These are phyloP conservation scores for Pseudocercospora macadamiae DNA, from an alignment of 2,329 filamentous ascomycete genomes.

Conservation along the genomic window DNA sequence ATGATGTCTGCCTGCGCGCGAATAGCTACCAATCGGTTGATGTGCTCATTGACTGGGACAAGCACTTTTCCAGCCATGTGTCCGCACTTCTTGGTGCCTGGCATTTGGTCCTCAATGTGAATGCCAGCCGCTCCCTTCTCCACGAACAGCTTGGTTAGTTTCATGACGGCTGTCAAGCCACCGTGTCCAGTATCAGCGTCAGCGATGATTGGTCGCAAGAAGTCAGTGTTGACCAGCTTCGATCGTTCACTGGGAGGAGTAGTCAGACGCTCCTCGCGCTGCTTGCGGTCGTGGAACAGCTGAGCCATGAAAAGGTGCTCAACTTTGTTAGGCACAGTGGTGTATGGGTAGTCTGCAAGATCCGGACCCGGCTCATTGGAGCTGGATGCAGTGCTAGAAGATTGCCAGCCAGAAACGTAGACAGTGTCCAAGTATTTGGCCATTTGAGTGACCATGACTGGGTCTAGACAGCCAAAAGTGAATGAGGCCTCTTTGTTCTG, in stretches of 20 bases:
- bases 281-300: conserved; percentile 99
- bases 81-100: conserved; percentile 98
- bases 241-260: conserved; percentile 72
- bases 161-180: conserved; percentile 98
- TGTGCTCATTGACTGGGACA: conserved; percentile 95
- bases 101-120: conserved; percentile 97
- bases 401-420: conserved; percentile 99
- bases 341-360: conserved; percentile 92
- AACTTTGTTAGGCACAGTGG: conserved; percentile 98
- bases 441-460: conserved; percentile 99
- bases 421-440: conserved; percentile 98
- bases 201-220: conserved; percentile 91
- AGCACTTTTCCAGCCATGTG: conserved; percentile 99
- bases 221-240: conserved; percentile 81
- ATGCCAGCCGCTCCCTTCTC: conserved; percentile 97
- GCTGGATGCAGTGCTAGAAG: conserved; percentile 90
- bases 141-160: conserved; percentile 95
- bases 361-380: conserved; percentile 96
- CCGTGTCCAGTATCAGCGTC: conserved; percentile 98
- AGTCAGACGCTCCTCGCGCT: conserved; percentile 88
- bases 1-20: conserved; percentile 98
- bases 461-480: conserved; percentile 96
- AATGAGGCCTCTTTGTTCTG: conserved; percentile 84
- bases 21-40: conserved; percentile 95
- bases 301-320: conserved; percentile 97